A percentile compares a stretch with the other conserved stretches of the same genome.
phyloP scores from a whole-genome alignment of 2,329 filamentous ascomycete species.

The Fusarium sp. region DNA sequence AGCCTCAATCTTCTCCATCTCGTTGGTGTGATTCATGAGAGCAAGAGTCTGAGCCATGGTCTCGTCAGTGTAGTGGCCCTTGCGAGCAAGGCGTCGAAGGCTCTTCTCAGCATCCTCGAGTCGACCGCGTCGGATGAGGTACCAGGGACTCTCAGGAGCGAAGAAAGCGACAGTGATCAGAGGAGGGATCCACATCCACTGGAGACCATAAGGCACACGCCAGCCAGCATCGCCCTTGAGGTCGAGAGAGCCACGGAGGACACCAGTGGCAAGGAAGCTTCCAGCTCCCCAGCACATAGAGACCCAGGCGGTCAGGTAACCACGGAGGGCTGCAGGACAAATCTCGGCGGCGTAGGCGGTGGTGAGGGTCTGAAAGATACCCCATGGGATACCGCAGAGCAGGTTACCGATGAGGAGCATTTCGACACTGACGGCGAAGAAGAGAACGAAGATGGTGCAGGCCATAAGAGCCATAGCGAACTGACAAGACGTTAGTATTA shows the following conservation, averaged over 20 bases:
- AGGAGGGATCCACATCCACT: slow-evolving; percentile 62
- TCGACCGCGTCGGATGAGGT: slow-evolving; percentile 58
- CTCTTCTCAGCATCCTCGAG: slow-evolving; percentile 55
- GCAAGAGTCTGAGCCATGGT: slow-evolving; percentile 55
- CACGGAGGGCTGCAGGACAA: slow-evolving; percentile 58
- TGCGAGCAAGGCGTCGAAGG: slow-evolving; percentile 55
- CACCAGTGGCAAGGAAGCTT: slow-evolving; percentile 58
- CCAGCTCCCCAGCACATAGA: slow-evolving; percentile 64
- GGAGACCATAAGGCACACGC: slow-evolving; percentile 61
- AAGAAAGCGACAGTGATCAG: slow-evolving; percentile 56
- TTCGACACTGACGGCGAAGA: slow-evolving; percentile 57
- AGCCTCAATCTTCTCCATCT: slow-evolving; percentile 56
- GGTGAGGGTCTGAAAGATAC: slow-evolving; percentile 60
- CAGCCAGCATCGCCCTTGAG: slow-evolving; percentile 58
- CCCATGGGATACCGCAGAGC: slow-evolving; percentile 61
- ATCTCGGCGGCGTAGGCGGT: slow-evolving; percentile 63
- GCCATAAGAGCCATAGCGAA: slow-evolving; percentile 54
- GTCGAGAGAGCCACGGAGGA: slow-evolving; percentile 56
- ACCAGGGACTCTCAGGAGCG: slow-evolving; percentile 64
- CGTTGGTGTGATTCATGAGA: slow-evolving; percentile 58
- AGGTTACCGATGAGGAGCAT: slow-evolving; percentile 60
- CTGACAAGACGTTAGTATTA: slow-evolving; percentile 1
- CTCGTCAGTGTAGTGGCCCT: slow-evolving; percentile 53
- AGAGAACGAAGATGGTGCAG: slow-evolving; percentile 61
- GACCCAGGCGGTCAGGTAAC: slow-evolving; percentile 61